Percentiles rank a stretch among this genome's conserved stretches.
phyloP scores from a whole-genome alignment of 148 eudicot species.

The Rhododendron vialii region DNA sequence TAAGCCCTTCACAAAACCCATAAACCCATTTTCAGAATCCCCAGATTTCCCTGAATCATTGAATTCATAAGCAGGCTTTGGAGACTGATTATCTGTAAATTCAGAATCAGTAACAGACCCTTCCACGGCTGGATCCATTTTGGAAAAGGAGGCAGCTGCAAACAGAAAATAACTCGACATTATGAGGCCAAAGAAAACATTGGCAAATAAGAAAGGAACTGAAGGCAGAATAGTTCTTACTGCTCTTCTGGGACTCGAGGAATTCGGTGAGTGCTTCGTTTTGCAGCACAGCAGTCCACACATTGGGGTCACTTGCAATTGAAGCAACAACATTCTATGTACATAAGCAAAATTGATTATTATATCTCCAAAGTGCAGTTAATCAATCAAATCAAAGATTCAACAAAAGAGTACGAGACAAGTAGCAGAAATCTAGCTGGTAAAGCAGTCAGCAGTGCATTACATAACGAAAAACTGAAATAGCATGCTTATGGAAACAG shows the following conservation, averaged over 20 bases:
- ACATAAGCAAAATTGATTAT: conserved; percentile 3
- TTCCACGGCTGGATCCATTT: background rate
- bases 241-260: conserved; percentile 35
- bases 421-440: background rate
- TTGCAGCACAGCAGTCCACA: conserved; percentile 76
- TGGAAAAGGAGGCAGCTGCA: conserved; percentile 4
- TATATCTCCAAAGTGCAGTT: background rate
- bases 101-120: conserved; percentile 20
- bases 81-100: conserved; percentile 12
- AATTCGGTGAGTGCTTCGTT: conserved; percentile 48
- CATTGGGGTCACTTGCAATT: conserved; percentile 80
- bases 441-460: background rate
- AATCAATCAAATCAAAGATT: background rate
- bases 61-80: conserved; percentile 14
- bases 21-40: conserved; percentile 25
- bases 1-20: conserved; percentile 30
- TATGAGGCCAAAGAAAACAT: background rate
- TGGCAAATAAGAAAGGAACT: background rate
- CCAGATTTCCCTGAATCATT: conserved; percentile 15
- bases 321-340: conserved; percentile 85
- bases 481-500: background rate
- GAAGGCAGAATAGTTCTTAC: conserved; percentile 31
- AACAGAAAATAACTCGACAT: background rate
- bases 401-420: background rate
- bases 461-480: background rate